A percentile compares a stretch with the other conserved stretches of the same genome.
Evolutionary conservation across 768 basidiomycete species (phyloP).

Genomic region (Favolaschia claudopus): DNA sequence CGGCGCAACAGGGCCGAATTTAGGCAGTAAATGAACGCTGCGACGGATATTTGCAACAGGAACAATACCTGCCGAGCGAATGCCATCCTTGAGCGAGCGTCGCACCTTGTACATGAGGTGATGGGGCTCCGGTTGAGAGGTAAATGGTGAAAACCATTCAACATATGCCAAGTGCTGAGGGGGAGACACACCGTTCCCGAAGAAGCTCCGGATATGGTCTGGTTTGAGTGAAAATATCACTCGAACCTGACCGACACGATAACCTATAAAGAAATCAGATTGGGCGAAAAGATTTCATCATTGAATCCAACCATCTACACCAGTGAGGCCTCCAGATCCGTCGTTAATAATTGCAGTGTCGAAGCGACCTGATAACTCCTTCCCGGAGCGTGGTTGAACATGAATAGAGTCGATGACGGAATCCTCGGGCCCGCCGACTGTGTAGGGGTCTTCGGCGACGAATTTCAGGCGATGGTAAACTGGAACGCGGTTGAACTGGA

Average conservation of each 20-base stretch:
- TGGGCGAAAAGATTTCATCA: background rate
- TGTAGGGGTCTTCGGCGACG: slow-evolving; percentile 3
- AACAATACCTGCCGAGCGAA: slow-evolving; percentile 32
- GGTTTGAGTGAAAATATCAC: slow-evolving; percentile 36
- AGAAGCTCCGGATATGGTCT: slow-evolving; percentile 7
- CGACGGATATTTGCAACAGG: slow-evolving; percentile 24
- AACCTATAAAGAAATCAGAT: slow-evolving; percentile 15
- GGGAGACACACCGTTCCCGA: slow-evolving; percentile 4
- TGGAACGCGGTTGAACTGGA: slow-evolving; percentile 24
- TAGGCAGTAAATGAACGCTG: background rate
- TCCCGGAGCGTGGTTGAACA: slow-evolving; percentile 30
- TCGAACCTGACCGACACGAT: slow-evolving; percentile 34
- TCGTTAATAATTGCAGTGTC: slow-evolving; percentile 38
- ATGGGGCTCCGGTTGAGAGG: slow-evolving; percentile 17
- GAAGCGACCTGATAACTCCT: slow-evolving; percentile 31
- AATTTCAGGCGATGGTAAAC: slow-evolving; percentile 48
- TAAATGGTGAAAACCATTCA: slow-evolving; percentile 32
- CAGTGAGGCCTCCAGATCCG: slow-evolving; percentile 4
- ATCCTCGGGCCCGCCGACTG: slow-evolving; percentile 25
- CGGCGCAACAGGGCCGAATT: background rate
- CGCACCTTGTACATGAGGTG: too few relatives aligned
- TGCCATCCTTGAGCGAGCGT: slow-evolving; percentile 2
- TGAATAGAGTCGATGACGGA: slow-evolving; percentile 39
- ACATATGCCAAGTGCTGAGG: slow-evolving; percentile 33
- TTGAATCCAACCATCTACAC: slow-evolving; percentile 28